Conservation (phyloP, 2,329 filamentous ascomycete species). For the Penicillium verrucosum region DNA sequence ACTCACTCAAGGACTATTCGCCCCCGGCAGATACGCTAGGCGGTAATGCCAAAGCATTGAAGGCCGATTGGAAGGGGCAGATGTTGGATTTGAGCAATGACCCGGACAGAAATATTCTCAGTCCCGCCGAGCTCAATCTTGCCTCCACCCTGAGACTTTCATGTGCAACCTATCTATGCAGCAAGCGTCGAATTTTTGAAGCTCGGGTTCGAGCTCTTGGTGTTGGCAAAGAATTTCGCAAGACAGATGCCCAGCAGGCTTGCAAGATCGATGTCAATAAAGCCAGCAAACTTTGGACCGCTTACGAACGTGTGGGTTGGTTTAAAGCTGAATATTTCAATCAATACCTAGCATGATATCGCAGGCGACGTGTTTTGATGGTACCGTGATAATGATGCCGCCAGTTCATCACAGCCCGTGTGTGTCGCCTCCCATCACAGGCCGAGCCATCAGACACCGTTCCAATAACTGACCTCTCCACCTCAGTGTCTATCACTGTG, state of each 20-base stretch:
- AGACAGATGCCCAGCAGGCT: slow-evolving; percentile 93
- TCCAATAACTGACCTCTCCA: slow-evolving; percentile 6
- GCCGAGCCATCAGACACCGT: not conserved
- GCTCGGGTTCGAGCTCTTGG: slow-evolving; percentile 65
- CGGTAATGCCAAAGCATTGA: slow-evolving; percentile 65
- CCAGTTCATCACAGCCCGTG: not conserved
- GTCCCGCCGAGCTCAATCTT: slow-evolving; percentile 72
- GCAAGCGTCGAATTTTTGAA: slow-evolving; percentile 87
- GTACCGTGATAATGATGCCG: not conserved
- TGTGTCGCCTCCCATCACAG: not conserved
- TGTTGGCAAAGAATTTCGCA: slow-evolving; percentile 80
- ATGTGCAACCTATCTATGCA: slow-evolving; percentile 84
- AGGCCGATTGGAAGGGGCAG: slow-evolving; percentile 83
- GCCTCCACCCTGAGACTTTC: slow-evolving; percentile 78
- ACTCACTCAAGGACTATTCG: slow-evolving; percentile 66
- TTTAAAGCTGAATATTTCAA: slow-evolving; percentile 57
- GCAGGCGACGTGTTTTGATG: not conserved
- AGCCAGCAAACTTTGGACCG: slow-evolving; percentile 85
- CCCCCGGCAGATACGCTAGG: slow-evolving; percentile 67
- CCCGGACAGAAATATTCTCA: slow-evolving; percentile 66
- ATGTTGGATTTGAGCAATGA: slow-evolving; percentile 73
- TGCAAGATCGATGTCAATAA: slow-evolving; percentile 99
- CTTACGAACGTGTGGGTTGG: slow-evolving; percentile 85
- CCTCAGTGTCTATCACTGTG: not conserved
- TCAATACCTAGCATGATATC: slow-evolving; percentile 36